Evolutionary conservation across 208 protist species (phyloP).

Genomic region (Trypanosoma lewisi): DNA sequence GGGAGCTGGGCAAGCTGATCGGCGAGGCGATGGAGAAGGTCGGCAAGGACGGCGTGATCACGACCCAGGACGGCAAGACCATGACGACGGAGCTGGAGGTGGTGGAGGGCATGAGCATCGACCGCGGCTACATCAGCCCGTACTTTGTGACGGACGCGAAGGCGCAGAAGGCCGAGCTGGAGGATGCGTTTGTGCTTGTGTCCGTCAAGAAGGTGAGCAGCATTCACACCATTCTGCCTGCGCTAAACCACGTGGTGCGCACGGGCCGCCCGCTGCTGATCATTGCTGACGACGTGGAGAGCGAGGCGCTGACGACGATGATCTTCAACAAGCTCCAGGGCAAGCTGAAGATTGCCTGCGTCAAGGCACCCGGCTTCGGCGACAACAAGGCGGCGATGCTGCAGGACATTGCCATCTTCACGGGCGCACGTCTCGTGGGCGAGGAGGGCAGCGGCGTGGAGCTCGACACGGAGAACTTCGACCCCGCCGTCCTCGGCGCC

Average conservation of each 20-base stretch:
- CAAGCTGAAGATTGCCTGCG: constrained; percentile 88
- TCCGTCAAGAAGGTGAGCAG: too few species aligned
- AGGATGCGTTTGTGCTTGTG: too few species aligned
- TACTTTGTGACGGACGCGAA: too few species aligned
- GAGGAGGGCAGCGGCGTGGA: constrained; percentile 92
- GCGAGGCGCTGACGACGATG: constrained; percentile 93
- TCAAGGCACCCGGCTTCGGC: constrained; percentile 99
- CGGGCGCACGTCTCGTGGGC: constrained; percentile 92
- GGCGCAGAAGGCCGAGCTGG: too few species aligned
- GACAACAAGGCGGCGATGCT: constrained; percentile 97
- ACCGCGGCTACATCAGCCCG: too few species aligned
- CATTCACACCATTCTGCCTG: neutral
- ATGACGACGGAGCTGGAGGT: too few species aligned
- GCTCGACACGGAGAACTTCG: constrained; percentile 73
- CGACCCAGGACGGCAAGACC: too few species aligned
- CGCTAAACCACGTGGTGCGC: constrained; percentile 43
- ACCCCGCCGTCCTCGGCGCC: constrained; percentile 65
- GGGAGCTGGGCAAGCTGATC: too few species aligned
- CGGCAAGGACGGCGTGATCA: too few species aligned
- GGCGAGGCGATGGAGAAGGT: too few species aligned
- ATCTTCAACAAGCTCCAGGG: constrained; percentile 88
- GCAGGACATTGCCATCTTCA: constrained; percentile 98
- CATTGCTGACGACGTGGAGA: constrained; percentile 99
- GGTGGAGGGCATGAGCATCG: too few species aligned
- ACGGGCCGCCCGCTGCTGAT: constrained; percentile 95